Conservation (phyloP, 495 filamentous ascomycete species). For the Barbatosphaeria neglecta region DNA sequence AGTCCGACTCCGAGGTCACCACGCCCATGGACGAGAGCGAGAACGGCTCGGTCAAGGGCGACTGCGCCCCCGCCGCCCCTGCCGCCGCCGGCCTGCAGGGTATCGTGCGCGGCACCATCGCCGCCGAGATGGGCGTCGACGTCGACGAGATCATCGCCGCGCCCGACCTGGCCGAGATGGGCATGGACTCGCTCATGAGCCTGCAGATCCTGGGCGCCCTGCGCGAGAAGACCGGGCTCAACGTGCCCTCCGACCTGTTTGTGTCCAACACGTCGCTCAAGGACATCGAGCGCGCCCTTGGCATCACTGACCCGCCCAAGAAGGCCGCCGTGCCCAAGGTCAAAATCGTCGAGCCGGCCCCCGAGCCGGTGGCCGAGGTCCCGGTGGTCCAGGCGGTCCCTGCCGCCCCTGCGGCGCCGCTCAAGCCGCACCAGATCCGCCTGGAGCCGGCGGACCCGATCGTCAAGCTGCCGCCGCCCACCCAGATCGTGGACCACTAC, state of each 20-base stretch:
- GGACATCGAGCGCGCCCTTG: constrained; percentile 36
- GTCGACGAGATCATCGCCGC: constrained; percentile 48
- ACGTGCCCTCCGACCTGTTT: constrained; percentile 37
- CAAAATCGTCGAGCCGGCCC: constrained; percentile 9
- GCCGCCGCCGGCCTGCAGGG: constrained; percentile 30
- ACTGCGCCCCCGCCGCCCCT: constrained; percentile 9
- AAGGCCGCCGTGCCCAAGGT: constrained; percentile 21
- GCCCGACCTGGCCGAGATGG: constrained; percentile 40
- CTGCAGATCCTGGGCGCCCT: constrained; percentile 43
- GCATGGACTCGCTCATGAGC: constrained; percentile 51
- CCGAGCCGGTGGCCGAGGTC: constrained; percentile 14
- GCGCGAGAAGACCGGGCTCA: constrained; percentile 44
- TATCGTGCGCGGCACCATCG: constrained; percentile 47
- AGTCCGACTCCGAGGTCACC: constrained; percentile 35
- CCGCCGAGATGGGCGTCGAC: constrained; percentile 56
- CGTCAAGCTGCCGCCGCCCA: constrained; percentile 21
- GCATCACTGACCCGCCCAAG: constrained; percentile 27
- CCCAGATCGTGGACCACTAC: constrained; percentile 52
- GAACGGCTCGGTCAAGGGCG: constrained; percentile 27
- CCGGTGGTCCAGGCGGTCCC: too few relatives aligned
- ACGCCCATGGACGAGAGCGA: constrained; percentile 35
- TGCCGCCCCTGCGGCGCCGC: too few relatives aligned
- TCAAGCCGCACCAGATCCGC: constrained; percentile 17
- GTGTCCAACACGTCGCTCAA: constrained; percentile 32
- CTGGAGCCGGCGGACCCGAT: constrained; percentile 20